Base-by-base conservation (phyloP, 495 filamentous ascomycete genomes). In the Letharia lupina region DNA sequence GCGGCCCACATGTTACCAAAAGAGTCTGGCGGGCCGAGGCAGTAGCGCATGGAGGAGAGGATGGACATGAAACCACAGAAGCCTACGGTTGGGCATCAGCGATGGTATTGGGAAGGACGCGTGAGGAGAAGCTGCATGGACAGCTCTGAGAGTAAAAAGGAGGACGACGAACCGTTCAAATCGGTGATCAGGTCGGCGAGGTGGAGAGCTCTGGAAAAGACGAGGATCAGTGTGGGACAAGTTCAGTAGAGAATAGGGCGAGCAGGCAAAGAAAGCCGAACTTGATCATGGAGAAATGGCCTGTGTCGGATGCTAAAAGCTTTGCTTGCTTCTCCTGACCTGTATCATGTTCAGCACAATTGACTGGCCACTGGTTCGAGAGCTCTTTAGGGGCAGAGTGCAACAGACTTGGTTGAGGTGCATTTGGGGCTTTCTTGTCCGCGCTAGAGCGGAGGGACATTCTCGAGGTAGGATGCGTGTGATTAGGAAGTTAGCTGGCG, bases 101-200 rank as follows among this genome's bases (percentile, higher is more conserved):
- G 33, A 33, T 50, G 16, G 12, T 62, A 35, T 39, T n/a, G 42
- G 12, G 31, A 4, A 16, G 11, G 31, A 16, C 39, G 28, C 3
- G 40, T 58, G 48, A 31, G 45, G 35, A 23, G 16, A 11, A 52
- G 9, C 13, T 11, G 39, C 3, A 16, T 11, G 20, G 10, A 16
- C 5, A 33, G 37, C 0, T 23, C 31, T 5, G 4, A 8, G 16
- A 20, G 12, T 1, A 2, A 58, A n/a, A 28, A 56, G 57, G 44
- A 33, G 40, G 39, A 31, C 11, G 37, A 42, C 70, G 69, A 81
- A 96, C 93, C 92, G 76, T 98, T 98, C 56, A 98, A 77, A 73
- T 95, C 91, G 37, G 94, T 98, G 70, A 98, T 96, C 52, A 95
- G 80, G 78, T 98, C 94, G 23, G 94, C 94, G 65, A 98, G 84